Base-by-base conservation (phyloP, 805 yeast species). In the Cyberlindnera subsufficiens region DNA sequence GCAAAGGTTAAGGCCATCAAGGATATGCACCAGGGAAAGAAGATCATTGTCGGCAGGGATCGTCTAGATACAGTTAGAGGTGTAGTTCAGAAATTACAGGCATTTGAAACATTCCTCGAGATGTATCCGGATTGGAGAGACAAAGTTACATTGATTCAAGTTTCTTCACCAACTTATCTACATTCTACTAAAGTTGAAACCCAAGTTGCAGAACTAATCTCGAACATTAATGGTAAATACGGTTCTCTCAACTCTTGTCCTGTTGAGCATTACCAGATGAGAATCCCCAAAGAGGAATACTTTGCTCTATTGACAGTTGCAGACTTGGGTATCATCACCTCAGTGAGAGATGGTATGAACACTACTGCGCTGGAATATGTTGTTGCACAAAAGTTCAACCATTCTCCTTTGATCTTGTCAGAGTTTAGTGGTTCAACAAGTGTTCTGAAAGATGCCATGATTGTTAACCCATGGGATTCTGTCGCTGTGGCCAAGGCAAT, bases 381-480 rank as follows among this genome's bases (percentile, higher is more conserved):
- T 36, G 80, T 90, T 35, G 86, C 96, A 53, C 95, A 87, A 63
- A 81, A 86, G 55, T 68, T 77, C 47, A 75, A 80, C 47, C 69
- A 72, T 48, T 76, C 85, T 3, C 96, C 98, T 0, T 72, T 95
- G 56, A 79, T 93, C 32, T 67, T 93, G 36, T 86, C 96, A 18
- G 99, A 93, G 66, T 93, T 93, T 59, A 85, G 95, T 43, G 99
- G 99, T 36, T 81, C 95, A 3, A 78, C 88, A 0, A 68, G 85
- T 2, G 83, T 83, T 3, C 62, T 85, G 42, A 72, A 71, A 42
- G 86, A 82, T 47, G 86, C 96, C 0, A 72, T 86, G 39, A 77
- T 84, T 50, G 93, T 93, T 30, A 93, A 93, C 54, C 99, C 99
- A 7, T 93, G 97, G 96, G 98, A 93, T 65, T 74, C 95, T 0